Evolutionary conservation across 768 basidiomycete species (phyloP).

Genomic region (Boletus vinaceobasis): DNA sequence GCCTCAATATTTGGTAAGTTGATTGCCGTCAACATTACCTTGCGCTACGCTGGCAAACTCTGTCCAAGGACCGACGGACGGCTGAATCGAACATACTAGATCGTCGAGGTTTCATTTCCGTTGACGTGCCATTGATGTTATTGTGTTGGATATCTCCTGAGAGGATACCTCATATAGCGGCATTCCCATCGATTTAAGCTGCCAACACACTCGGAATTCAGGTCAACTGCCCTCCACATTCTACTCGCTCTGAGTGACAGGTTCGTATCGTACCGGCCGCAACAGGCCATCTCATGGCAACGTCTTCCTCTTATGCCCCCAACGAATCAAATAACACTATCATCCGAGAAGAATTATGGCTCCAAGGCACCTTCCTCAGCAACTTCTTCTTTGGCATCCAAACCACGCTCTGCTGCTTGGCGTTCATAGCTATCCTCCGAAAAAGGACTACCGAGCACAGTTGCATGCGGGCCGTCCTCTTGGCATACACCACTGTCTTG

Average conservation of each 20-base stretch:
- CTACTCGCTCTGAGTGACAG: not conserved
- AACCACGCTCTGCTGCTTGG: not conserved
- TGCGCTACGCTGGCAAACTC: not conserved
- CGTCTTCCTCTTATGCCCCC: not conserved
- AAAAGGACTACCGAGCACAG: not conserved
- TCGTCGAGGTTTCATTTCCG: not conserved
- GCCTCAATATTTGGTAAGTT: no score
- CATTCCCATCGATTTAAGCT: not conserved
- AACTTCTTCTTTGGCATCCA: not conserved
- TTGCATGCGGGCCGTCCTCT: not conserved
- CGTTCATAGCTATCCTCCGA: no score
- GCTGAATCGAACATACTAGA: not conserved
- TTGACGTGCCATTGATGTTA: not conserved
- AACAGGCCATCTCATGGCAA: not conserved
- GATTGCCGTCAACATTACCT: not conserved
- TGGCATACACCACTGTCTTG: slow-evolving; percentile 1
- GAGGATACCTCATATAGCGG: no score
- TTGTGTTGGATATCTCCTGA: no score
- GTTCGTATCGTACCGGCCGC: not conserved
- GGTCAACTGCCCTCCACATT: not conserved
- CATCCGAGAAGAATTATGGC: not conserved
- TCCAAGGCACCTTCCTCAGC: not conserved
- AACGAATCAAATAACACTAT: not conserved
- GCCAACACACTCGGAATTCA: no score
- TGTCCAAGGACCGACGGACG: no score